These are phyloP conservation scores for Tephrocybe sp. DNA, from an alignment of 768 basidiomycete species.

Conservation along the genomic window DNA sequence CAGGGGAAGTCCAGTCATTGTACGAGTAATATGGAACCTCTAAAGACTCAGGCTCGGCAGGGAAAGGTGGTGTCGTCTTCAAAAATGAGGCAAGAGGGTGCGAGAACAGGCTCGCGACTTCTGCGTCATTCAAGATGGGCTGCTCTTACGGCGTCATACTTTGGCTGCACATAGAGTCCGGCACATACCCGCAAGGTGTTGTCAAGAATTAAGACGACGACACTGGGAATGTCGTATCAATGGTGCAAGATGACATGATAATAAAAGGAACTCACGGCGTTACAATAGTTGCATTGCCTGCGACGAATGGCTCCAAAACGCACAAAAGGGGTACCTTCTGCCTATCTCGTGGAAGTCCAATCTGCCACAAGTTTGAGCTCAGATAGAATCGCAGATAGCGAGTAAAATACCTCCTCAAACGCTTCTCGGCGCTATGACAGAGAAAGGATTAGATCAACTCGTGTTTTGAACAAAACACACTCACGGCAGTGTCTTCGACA, in stretches of 20 bases:
- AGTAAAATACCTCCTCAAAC: constrained; percentile 73
- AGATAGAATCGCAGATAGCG: background rate
- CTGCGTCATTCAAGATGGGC: constrained; percentile 78
- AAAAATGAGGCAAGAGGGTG: constrained; percentile 81
- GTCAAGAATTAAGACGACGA: constrained; percentile 84
- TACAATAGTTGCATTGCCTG: constrained; percentile 70
- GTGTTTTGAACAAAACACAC: constrained; percentile 20
- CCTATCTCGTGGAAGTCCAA: constrained; percentile 77
- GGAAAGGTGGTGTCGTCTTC: constrained; percentile 55
- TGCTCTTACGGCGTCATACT: constrained; percentile 25
- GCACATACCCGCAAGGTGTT: constrained; percentile 64
- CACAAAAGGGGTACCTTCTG: constrained; percentile 74
- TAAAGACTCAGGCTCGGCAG: constrained; percentile 48
- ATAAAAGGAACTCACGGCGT: constrained; percentile 66
- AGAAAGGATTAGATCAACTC: background rate
- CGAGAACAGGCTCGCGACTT: constrained; percentile 83
- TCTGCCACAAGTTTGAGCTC: constrained; percentile 40
- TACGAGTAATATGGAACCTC: constrained; percentile 69
- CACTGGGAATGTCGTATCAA: too few relatives aligned
- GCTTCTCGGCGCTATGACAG: constrained; percentile 74
- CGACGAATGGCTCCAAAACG: constrained; percentile 76
- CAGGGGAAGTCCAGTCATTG: constrained; percentile 50
- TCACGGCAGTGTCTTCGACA: constrained; percentile 80
- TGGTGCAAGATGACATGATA: background rate
- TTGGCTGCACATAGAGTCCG: background rate